Base-by-base conservation (phyloP, 306 rosid genomes). In the Medicago arabica region DNA sequence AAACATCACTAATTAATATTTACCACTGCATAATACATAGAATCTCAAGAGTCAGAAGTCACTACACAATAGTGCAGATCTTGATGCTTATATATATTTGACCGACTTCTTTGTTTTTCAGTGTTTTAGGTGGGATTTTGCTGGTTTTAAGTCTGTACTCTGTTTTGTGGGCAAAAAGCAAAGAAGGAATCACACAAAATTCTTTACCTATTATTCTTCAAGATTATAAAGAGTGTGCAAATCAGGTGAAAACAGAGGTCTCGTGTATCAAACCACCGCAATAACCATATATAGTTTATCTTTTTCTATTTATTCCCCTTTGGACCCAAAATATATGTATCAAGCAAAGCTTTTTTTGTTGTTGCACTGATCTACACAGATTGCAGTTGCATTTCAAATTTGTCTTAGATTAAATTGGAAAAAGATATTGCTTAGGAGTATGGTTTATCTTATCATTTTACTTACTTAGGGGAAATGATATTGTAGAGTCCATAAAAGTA, bases 161-260 rank as follows among this genome's bases (percentile, higher is more conserved):
- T 69, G 86, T 86, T 72, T 65, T 86, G 9, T 86, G 90, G 90
- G 83, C 76, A 19, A 83, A 83, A 74, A 41, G 79, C 74, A 72
- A 68, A 77, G 87, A 86, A 55, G 51, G 14, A 25, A 17, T 23
- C 28, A 50, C 8, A 41, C 40, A 40, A 14, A 72, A 65, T 70
- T 61, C 76, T 50, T 59, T 74, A 69, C 81, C 84, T 2, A 25
- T 28, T 28, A 28, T 28, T 25, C 0, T 64, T 74, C 73, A 83
- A 77, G 54, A 69, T 25, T 57, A 69, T 54, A 69, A 54, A 28
- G 74, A 77, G 58, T 38, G 74, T 23, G 58, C 28, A 62, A 71
- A 79, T 13, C 51, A 13, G 25, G 23, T 19, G 46, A 80, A 74
- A 63, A 38, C 81, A 74, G 83, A 85, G 64, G 63, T 51, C 13